phyloP scores from a whole-genome alignment of 257 asterid genomes.

The Voacanga thouarsii region DNA sequence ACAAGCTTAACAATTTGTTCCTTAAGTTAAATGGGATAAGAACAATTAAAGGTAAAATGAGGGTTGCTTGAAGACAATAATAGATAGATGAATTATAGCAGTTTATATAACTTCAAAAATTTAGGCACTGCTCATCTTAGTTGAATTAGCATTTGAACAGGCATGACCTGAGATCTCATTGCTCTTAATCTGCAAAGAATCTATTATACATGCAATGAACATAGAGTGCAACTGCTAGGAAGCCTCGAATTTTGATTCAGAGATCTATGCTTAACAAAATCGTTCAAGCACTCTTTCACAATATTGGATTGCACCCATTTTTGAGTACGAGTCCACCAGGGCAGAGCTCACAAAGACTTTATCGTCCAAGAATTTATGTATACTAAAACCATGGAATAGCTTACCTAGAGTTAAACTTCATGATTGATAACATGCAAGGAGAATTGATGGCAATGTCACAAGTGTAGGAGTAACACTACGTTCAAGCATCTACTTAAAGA shows the following conservation, averaged over 20 bases:
- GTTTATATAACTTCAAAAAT: not conserved
- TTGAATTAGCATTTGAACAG: not conserved
- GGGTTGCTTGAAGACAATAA: not conserved
- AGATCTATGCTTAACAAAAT: not conserved
- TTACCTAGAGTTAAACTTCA: constrained; percentile 71
- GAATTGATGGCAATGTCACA: constrained; percentile 74
- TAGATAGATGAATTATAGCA: not conserved
- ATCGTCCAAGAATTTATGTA: constrained; percentile 54
- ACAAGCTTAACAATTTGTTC: not conserved
- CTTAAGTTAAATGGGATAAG: not conserved
- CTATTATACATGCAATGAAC: not conserved
- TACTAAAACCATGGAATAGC: constrained; percentile 55
- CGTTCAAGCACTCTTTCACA: constrained; percentile 59
- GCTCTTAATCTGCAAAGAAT: not conserved
- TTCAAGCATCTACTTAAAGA: constrained; percentile 57
- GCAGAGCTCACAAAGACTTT: constrained; percentile 79
- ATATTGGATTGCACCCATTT: constrained; percentile 57
- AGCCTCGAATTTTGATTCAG: not conserved
- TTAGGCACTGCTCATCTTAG: not conserved
- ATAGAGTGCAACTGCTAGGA: not conserved
- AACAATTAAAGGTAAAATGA: not conserved
- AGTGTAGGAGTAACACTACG: constrained; percentile 57
- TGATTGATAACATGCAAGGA: constrained; percentile 66
- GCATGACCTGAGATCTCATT: constrained; percentile 1
- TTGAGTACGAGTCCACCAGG: constrained; percentile 86